Percentiles rank a stretch among this genome's conserved stretches.
phyloP scores from a whole-genome alignment of 2,329 filamentous ascomycete species.

The Xylaria hypoxylon region DNA sequence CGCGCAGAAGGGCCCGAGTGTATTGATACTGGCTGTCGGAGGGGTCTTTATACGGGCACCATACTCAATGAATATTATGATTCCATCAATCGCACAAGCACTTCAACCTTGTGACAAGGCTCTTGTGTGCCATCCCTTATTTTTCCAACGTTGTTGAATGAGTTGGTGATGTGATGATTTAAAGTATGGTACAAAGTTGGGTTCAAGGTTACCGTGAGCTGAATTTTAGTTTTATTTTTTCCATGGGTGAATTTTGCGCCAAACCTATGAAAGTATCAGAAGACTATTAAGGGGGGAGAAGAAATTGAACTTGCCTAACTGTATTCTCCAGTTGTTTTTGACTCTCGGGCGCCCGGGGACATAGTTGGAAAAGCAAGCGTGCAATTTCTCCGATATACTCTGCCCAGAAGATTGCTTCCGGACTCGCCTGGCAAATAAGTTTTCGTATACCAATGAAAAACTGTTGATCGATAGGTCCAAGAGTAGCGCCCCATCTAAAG shows the following conservation, averaged over 20 bases:
- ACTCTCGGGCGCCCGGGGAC: constrained; percentile 56
- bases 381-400: constrained; percentile 64
- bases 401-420: constrained; percentile 63
- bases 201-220: constrained; percentile 45
- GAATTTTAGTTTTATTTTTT: constrained; percentile 48
- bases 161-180: constrained; percentile 42
- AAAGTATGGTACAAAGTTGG: constrained; percentile 38
- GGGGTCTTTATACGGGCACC: constrained; percentile 8
- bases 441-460: constrained; percentile 58
- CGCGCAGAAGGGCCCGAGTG: constrained; percentile 27
- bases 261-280: constrained; percentile 44
- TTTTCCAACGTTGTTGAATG: constrained; percentile 48
- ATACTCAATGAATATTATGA: constrained; percentile 27
- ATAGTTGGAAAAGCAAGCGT: constrained; percentile 56
- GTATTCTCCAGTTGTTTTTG: constrained; percentile 51
- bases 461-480: constrained; percentile 61
- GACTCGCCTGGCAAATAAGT: constrained; percentile 55
- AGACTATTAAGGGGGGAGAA: constrained; percentile 4
- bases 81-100: constrained; percentile 35
- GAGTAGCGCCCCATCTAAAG: constrained; percentile 77
- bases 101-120: constrained; percentile 44
- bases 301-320: constrained; percentile 56
- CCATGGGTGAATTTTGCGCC: constrained; percentile 37
- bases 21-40: neutral
- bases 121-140: constrained; percentile 36